Conservation (phyloP, 768 basidiomycete species). For the Roridomyces roridus region DNA sequence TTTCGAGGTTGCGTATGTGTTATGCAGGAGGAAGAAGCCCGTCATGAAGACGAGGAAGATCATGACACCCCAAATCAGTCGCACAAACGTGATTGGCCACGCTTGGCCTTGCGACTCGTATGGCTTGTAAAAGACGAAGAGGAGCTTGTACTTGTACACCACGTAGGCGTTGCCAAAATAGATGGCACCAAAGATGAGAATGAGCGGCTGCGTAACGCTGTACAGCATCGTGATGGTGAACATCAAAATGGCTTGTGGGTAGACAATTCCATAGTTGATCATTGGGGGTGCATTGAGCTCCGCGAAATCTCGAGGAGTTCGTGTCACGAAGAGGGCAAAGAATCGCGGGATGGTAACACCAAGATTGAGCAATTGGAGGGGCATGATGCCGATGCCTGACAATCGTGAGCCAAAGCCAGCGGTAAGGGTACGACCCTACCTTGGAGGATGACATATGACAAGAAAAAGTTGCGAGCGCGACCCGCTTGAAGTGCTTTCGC, state of each 20-base stretch:
- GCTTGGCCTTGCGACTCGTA: slow-evolving; percentile 98
- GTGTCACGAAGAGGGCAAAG: slow-evolving; percentile 78
- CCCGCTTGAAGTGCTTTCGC: slow-evolving; percentile 83
- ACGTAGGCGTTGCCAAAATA: slow-evolving; percentile 97
- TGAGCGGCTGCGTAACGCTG: slow-evolving; percentile 94
- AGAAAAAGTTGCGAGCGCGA: slow-evolving; percentile 82
- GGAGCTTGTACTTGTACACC: slow-evolving; percentile 97
- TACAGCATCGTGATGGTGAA: slow-evolving; percentile 96
- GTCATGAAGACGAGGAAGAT: slow-evolving; percentile 98
- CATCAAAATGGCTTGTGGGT: slow-evolving; percentile 95
- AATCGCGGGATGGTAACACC: slow-evolving; percentile 85
- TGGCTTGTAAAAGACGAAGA: slow-evolving; percentile 98
- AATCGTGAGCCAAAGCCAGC: slow-evolving; percentile 9
- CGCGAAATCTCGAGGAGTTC: slow-evolving; percentile 96
- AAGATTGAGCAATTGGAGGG: slow-evolving; percentile 90
- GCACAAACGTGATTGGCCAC: slow-evolving; percentile 94
- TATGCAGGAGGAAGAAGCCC: slow-evolving; percentile 80
- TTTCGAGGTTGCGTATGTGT: slow-evolving; percentile 41
- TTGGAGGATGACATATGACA: slow-evolving; percentile 86
- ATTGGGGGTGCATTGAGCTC: slow-evolving; percentile 97
- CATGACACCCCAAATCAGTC: slow-evolving; percentile 90
- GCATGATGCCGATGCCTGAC: slow-evolving; percentile 90
- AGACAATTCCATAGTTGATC: slow-evolving; percentile 97
- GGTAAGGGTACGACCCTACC: slow-evolving; percentile 42
- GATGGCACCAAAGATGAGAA: slow-evolving; percentile 92